A percentile compares a stretch with the other conserved stretches of the same genome.
phyloP scores from a whole-genome alignment of 306 rosid genomes.

The Fagus sylvatica region DNA sequence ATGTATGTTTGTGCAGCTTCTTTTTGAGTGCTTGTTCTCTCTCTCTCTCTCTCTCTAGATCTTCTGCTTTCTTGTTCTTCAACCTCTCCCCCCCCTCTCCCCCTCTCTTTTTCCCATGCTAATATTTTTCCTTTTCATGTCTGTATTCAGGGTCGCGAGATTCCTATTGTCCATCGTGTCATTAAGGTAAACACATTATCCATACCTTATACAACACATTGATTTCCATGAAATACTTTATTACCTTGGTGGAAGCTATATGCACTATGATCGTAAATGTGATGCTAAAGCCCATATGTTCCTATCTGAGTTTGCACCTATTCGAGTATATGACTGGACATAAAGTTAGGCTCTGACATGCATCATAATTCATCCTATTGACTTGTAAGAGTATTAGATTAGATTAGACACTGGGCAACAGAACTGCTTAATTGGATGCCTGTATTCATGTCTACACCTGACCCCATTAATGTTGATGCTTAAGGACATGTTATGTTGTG shows the following conservation, averaged over 20 bases:
- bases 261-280: not conserved
- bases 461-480: not conserved
- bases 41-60: not conserved
- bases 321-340: constrained; percentile 1
- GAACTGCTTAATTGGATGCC: not conserved
- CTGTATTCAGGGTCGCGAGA: constrained; percentile 77
- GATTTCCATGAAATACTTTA: not conserved
- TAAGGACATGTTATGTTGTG: constrained; percentile 1
- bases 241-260: not conserved
- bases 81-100: not conserved
- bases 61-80: not conserved
- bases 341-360: not conserved
- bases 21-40: not conserved
- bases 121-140: constrained; percentile 11
- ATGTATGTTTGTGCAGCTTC: not conserved
- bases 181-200: constrained; percentile 58
- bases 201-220: not conserved
- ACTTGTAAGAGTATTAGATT: not conserved
- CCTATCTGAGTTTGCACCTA: not conserved
- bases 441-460: not conserved
- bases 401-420: not conserved
- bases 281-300: not conserved
- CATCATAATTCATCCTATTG: not conserved
- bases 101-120: constrained; percentile 2
- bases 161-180: constrained; percentile 95